A percentile compares a stretch with the other conserved stretches of the same genome.
These are phyloP conservation scores for Tricholoma flavovirens DNA, from an alignment of 768 basidiomycete genomes.

Conservation along the genomic window DNA sequence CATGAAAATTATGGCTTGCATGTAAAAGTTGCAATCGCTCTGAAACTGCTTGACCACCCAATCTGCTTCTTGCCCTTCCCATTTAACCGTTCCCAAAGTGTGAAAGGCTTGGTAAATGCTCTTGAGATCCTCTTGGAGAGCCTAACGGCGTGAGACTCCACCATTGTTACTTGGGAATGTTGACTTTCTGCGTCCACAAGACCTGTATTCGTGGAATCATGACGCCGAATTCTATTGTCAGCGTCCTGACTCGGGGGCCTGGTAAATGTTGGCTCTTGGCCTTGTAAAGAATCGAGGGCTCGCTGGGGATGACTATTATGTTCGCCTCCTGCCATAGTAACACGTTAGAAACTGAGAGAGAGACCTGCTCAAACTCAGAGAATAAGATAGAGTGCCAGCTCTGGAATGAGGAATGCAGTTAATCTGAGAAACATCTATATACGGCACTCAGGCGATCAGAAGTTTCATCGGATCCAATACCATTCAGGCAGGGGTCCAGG, in stretches of 20 bases:
- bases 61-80: constrained; percentile 18
- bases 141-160: neutral
- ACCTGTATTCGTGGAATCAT: constrained; percentile 12
- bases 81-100: constrained; percentile 21
- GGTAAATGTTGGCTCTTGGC: constrained; percentile 7
- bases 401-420: too few relatives aligned
- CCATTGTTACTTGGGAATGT: constrained; percentile 9
- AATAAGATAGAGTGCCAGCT: constrained; percentile 14
- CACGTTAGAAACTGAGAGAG: constrained; percentile 10
- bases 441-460: too few relatives aligned
- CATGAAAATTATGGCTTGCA: constrained; percentile 22
- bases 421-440: too few relatives aligned
- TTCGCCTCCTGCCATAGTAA: constrained; percentile 15
- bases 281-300: constrained; percentile 17
- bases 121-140: constrained; percentile 4
- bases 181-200: constrained; percentile 15
- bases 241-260: constrained; percentile 3
- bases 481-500: too few relatives aligned
- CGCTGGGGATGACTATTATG: constrained; percentile 16
- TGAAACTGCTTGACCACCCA: constrained; percentile 28
- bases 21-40: constrained; percentile 27
- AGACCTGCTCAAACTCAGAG: constrained; percentile 19
- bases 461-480: too few relatives aligned
- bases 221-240: constrained; percentile 15
- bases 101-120: constrained; percentile 3